phyloP scores from a whole-genome alignment of 2,329 filamentous ascomycete species.

The Amauroascus verrucosus region DNA sequence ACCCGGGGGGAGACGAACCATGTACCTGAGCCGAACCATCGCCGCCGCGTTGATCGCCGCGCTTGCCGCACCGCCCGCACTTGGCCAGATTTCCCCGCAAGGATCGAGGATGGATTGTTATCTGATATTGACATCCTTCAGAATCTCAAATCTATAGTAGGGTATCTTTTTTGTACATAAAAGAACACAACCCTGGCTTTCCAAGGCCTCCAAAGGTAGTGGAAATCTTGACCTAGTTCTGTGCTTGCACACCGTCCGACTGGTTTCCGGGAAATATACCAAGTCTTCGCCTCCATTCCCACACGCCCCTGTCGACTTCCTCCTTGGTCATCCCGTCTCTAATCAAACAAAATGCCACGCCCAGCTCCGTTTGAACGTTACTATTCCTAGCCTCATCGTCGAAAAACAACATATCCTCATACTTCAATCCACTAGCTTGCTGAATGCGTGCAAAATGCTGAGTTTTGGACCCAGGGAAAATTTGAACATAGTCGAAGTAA shows the following conservation, averaged over 20 bases:
- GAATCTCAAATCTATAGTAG: background rate
- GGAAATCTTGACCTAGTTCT: constrained; percentile 1
- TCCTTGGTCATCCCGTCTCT: constrained; percentile 64
- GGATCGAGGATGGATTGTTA: background rate
- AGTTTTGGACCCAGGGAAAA: constrained; percentile 70
- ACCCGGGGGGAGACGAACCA: too few species aligned
- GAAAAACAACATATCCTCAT: constrained; percentile 87
- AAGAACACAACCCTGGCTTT: background rate
- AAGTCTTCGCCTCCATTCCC: constrained; percentile 67
- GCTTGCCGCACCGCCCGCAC: too few species aligned
- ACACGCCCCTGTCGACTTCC: constrained; percentile 70
- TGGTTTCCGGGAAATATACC: constrained; percentile 34
- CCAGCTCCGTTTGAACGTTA: constrained; percentile 63
- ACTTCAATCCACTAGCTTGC: constrained; percentile 58
- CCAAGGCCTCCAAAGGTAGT: background rate
- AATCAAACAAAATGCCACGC: constrained; percentile 76
- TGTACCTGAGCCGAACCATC: too few species aligned
- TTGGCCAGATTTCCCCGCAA: too few species aligned
- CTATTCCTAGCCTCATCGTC: constrained; percentile 82
- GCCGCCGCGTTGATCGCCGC: too few species aligned
- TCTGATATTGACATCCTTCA: too few species aligned
- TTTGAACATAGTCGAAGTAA: constrained; percentile 50
- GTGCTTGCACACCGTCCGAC: constrained; percentile 12
- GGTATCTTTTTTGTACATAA: background rate
- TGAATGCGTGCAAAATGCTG: constrained; percentile 69